These are phyloP conservation scores for Corylus heterophylla DNA, from an alignment of 306 rosid genomes.

Conservation along the genomic window DNA sequence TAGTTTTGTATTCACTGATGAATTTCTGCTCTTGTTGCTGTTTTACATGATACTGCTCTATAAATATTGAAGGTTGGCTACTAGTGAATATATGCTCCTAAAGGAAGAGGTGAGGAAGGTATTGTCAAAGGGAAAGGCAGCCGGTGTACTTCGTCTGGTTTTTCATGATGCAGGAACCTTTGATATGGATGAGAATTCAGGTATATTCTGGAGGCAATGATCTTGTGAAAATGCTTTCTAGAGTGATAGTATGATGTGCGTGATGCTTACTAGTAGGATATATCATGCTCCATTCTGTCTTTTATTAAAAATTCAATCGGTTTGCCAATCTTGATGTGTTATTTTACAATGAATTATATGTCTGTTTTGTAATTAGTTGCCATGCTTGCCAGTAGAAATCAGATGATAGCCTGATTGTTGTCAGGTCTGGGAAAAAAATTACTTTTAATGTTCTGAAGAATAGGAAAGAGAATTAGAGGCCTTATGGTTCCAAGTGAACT, in stretches of 20 bases:
- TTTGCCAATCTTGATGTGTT: neutral
- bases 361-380: neutral
- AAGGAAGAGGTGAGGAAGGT: constrained; percentile 73
- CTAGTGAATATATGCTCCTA: constrained; percentile 47
- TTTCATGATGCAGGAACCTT: constrained; percentile 96
- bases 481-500: neutral
- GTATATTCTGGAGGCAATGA: constrained; percentile 29
- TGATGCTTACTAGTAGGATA: neutral
- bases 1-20: neutral
- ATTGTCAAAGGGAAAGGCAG: constrained; percentile 68
- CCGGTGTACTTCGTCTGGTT: constrained; percentile 88
- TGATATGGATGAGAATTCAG: constrained; percentile 62
- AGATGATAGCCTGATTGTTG: neutral
- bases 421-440: neutral
- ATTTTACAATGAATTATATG: neutral
- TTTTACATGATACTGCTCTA: neutral
- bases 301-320: neutral
- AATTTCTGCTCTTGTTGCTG: constrained; percentile 12
- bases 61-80: constrained; percentile 42
- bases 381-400: neutral
- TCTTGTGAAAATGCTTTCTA: constrained; percentile 1
- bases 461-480: neutral
- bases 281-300: neutral
- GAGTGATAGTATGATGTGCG: neutral
- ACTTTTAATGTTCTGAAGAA: neutral